These are phyloP conservation scores for Rhytidiadelphus loreus DNA, from an alignment of 225 moss, liverwort and hornwort genomes.

Conservation along the genomic window DNA sequence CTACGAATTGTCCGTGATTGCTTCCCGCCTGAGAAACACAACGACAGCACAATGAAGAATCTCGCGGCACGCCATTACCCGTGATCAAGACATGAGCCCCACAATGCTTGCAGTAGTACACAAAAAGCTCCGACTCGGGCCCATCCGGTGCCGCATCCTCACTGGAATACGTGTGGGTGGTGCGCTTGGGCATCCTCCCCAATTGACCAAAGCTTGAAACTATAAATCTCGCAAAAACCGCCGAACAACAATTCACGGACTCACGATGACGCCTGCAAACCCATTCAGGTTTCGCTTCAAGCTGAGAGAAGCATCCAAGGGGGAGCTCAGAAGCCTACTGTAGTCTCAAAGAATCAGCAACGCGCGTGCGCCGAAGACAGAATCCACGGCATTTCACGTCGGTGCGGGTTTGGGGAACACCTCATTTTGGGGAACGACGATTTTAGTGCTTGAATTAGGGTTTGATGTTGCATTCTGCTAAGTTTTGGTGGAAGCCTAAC, in stretches of 20 bases:
- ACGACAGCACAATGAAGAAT: neutral
- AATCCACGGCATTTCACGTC: neutral
- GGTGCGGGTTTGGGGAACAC: neutral
- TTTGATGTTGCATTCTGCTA: neutral
- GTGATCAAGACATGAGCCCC: constrained; percentile 98
- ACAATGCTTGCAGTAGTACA: constrained; percentile 99
- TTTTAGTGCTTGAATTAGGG: neutral
- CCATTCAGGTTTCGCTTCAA: neutral
- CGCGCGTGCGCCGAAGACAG: neutral
- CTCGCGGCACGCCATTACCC: constrained; percentile 6
- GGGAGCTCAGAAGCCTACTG: neutral
- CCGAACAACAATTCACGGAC: neutral
- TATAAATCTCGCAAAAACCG: neutral
- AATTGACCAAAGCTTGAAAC: neutral
- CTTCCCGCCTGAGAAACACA: neutral
- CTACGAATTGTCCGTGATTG: neutral
- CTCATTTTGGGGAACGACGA: neutral
- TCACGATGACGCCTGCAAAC: neutral
- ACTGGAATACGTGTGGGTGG: constrained; percentile 97
- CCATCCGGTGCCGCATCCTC: constrained; percentile 99
- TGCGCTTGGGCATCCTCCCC: constrained; percentile 83
- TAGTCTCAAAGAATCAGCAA: neutral
- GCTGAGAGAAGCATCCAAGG: neutral
- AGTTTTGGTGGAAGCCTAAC: neutral
- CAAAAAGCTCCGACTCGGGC: constrained; percentile 91